phyloP scores from a whole-genome alignment of 768 basidiomycete species.

The Lactifluus pinguis region DNA sequence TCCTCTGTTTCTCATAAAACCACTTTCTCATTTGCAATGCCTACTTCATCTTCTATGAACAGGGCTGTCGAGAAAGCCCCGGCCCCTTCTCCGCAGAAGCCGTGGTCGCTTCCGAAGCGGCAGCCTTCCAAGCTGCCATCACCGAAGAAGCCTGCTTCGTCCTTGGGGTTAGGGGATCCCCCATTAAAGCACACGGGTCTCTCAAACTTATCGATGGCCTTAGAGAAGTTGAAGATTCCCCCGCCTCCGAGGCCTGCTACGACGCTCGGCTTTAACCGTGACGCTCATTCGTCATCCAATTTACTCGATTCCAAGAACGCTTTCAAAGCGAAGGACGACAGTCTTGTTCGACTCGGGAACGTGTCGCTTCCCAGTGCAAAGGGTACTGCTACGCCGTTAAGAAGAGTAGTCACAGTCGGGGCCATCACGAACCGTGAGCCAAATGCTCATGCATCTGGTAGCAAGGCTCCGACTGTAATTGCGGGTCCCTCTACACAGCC shows the following conservation, averaged over 20 bases:
- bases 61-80: slow-evolving; percentile 8
- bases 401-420: slow-evolving; percentile 4
- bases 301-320: slow-evolving; percentile 9
- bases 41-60: slow-evolving; percentile 18
- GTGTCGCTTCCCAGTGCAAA: neutral
- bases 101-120: slow-evolving; percentile 7
- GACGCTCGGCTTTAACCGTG: slow-evolving; percentile 53
- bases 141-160: slow-evolving; percentile 13
- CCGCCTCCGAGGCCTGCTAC: slow-evolving; percentile 60
- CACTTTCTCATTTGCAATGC: slow-evolving; percentile 18
- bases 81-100: slow-evolving; percentile 7
- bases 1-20: slow-evolving; percentile 7
- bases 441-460: neutral
- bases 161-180: slow-evolving; percentile 4
- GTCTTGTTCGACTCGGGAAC: slow-evolving; percentile 6
- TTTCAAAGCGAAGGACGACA: slow-evolving; percentile 16
- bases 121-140: slow-evolving; percentile 7
- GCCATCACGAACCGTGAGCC: neutral
- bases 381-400: neutral
- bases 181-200: slow-evolving; percentile 26
- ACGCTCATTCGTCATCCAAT: slow-evolving; percentile 22
- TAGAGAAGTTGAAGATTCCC: slow-evolving; percentile 62
- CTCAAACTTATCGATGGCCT: slow-evolving; percentile 55
- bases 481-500: neutral
- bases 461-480: neutral